Conservation (phyloP, 805 yeast genomes). For the Hanseniaspora vineae region DNA sequence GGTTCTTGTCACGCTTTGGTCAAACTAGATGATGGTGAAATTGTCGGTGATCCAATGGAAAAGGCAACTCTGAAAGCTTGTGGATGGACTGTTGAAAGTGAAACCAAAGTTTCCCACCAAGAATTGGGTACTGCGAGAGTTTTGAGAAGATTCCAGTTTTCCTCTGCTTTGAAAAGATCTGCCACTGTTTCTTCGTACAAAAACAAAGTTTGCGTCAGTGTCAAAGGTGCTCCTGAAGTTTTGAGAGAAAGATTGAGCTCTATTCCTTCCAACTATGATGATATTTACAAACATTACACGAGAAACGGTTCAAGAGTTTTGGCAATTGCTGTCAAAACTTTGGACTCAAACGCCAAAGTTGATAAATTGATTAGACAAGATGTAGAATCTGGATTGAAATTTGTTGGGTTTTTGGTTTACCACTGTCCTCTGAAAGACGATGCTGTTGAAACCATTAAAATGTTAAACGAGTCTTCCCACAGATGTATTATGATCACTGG, state of each 20-base stretch:
- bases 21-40: slow-evolving; percentile 86
- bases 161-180: slow-evolving; percentile 90
- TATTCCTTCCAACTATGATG: slow-evolving; percentile 74
- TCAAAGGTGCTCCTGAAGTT: slow-evolving; percentile 98
- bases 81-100: slow-evolving; percentile 69
- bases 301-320: slow-evolving; percentile 93
- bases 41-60: slow-evolving; percentile 99
- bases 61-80: slow-evolving; percentile 85
- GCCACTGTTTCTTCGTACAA: slow-evolving; percentile 62
- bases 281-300: slow-evolving; percentile 76
- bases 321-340: slow-evolving; percentile 78
- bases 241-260: slow-evolving; percentile 59
- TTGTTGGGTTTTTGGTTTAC: slow-evolving; percentile 92
- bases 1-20: slow-evolving; percentile 97
- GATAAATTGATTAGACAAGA: slow-evolving; percentile 58
- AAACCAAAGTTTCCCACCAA: slow-evolving; percentile 52
- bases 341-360: slow-evolving; percentile 40
- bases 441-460: slow-evolving; percentile 78
- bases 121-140: slow-evolving; percentile 42
- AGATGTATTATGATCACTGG: slow-evolving; percentile 98
- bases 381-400: slow-evolving; percentile 60
- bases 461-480: slow-evolving; percentile 91
- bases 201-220: slow-evolving; percentile 58
- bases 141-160: slow-evolving; percentile 90
- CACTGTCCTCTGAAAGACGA: slow-evolving; percentile 93